Evolutionary conservation across 176 grass and related monocot genomes (phyloP).

Genomic region (Alopecurus myosuroides): DNA sequence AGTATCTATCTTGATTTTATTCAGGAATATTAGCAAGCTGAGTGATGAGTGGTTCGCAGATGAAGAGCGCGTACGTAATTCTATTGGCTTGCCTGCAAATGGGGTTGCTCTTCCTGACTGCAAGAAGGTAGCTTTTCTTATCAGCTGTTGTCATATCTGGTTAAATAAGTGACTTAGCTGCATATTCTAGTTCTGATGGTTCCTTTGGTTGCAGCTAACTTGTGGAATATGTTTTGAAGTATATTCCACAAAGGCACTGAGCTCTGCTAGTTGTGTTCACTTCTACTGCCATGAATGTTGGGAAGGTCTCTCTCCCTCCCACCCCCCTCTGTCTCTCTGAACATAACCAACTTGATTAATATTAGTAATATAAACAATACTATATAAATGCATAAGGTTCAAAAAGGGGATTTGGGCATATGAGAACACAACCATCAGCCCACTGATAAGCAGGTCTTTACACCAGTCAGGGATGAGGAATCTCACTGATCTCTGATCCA

Average conservation of each 20-base stretch:
- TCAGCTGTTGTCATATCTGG: neutral
- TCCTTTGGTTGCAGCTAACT: slow-evolving; percentile 66
- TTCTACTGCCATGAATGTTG: slow-evolving; percentile 82
- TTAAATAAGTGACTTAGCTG: slow-evolving; percentile 1
- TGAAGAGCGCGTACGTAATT: slow-evolving; percentile 60
- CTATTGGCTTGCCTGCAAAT: slow-evolving; percentile 18
- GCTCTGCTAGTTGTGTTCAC: slow-evolving; percentile 71
- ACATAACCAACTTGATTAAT: neutral
- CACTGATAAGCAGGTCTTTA: neutral
- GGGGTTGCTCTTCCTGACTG: neutral
- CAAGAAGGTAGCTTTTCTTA: slow-evolving; percentile 1
- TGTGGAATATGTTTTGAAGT: slow-evolving; percentile 98
- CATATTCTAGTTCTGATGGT: slow-evolving; percentile 24
- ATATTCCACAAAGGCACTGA: slow-evolving; percentile 42
- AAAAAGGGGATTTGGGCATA: neutral
- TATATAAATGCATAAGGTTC: neutral
- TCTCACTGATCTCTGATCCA: neutral
- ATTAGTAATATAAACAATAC: neutral
- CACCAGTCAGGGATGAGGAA: neutral
- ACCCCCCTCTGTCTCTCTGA: neutral
- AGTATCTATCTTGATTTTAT: neutral
- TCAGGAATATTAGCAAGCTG: slow-evolving; percentile 31
- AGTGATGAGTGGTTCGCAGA: slow-evolving; percentile 86
- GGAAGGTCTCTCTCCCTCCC: slow-evolving; percentile 37
- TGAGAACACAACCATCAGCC: neutral